Conservation (phyloP, 2,329 filamentous ascomycete genomes). For the Coniochaeta hoffmannii region DNA sequence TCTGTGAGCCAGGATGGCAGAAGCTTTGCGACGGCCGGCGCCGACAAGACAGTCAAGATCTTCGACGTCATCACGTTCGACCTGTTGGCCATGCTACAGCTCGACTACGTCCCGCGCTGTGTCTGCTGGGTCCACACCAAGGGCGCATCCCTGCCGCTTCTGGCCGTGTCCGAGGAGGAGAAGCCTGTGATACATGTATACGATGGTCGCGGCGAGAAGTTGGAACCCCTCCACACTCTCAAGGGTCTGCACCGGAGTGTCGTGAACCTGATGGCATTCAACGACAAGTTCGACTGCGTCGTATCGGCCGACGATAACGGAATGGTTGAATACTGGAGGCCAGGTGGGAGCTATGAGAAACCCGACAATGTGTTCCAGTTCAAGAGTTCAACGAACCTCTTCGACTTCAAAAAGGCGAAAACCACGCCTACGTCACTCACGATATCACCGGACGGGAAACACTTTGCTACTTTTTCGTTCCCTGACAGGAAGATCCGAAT, state of each 20-base stretch:
- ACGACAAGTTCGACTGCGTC: conserved; percentile 81
- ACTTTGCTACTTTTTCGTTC: conserved; percentile 84
- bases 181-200: conserved; percentile 73
- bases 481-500: conserved; percentile 89
- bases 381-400: conserved; percentile 90
- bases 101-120: conserved; percentile 67
- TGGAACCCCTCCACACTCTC: conserved; percentile 68
- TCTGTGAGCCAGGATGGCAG: conserved; percentile 84
- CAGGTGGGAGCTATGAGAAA: conserved; percentile 75
- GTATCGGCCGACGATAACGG: conserved; percentile 82
- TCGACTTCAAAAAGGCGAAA: conserved; percentile 96
- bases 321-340: conserved; percentile 96
- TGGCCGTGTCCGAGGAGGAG: conserved; percentile 73
- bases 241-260: conserved; percentile 73
- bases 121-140: conserved; percentile 89
- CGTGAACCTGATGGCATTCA: conserved; percentile 82
- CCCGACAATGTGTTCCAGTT: conserved; percentile 85
- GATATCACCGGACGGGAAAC: conserved; percentile 76
- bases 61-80: conserved; percentile 83
- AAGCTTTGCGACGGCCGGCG: conserved; percentile 85
- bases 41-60: conserved; percentile 72
- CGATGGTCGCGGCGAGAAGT: conserved; percentile 79
- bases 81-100: conserved; percentile 71
- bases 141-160: conserved; percentile 77
- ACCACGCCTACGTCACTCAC: conserved; percentile 74